Conservation (phyloP, 192 early-diverging fungal genomes). For the Phlyctochytrium arcticum region DNA sequence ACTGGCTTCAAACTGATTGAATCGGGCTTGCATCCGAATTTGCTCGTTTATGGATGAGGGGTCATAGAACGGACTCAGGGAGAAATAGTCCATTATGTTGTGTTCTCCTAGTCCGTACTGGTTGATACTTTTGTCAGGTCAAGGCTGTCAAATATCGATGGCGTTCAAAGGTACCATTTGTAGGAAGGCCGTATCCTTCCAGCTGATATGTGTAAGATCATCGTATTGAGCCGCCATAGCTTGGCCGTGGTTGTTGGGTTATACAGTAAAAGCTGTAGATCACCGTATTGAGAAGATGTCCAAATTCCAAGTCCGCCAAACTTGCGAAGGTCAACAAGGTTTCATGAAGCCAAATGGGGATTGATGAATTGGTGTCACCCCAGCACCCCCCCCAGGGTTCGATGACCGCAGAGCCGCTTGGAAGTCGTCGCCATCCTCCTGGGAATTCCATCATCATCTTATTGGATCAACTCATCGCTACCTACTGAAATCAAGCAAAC, state of each 20-base stretch:
- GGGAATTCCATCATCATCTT: not conserved
- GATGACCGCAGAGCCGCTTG: not conserved
- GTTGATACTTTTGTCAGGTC: not conserved
- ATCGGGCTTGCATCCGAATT: slow-evolving; percentile 45
- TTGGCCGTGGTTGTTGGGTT: not conserved
- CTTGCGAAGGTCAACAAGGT: no score
- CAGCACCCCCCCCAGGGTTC: not conserved
- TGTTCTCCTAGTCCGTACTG: slow-evolving; percentile 38
- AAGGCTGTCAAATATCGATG: not conserved
- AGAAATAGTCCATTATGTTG: slow-evolving; percentile 47
- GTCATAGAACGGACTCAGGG: slow-evolving; percentile 48
- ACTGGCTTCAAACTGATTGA: slow-evolving; percentile 39
- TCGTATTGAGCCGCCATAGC: slow-evolving; percentile 1
- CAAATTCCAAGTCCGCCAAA: not conserved
- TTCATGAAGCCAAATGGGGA: no score
- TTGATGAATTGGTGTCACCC: no score
- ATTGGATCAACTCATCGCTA: not conserved
- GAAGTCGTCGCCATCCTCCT: not conserved
- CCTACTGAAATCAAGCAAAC: not conserved
- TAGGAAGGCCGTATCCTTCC: slow-evolving; percentile 49
- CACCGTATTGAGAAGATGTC: not conserved
- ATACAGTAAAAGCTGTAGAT: not conserved
- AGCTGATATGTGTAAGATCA: slow-evolving; percentile 38
- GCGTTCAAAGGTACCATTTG: slow-evolving; percentile 18
- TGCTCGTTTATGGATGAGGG: slow-evolving; percentile 42